Evolutionary conservation across 768 basidiomycete species (phyloP), one percentile per base, ranked within the genome.

Genomic region (Agaricus blazei): DNA sequence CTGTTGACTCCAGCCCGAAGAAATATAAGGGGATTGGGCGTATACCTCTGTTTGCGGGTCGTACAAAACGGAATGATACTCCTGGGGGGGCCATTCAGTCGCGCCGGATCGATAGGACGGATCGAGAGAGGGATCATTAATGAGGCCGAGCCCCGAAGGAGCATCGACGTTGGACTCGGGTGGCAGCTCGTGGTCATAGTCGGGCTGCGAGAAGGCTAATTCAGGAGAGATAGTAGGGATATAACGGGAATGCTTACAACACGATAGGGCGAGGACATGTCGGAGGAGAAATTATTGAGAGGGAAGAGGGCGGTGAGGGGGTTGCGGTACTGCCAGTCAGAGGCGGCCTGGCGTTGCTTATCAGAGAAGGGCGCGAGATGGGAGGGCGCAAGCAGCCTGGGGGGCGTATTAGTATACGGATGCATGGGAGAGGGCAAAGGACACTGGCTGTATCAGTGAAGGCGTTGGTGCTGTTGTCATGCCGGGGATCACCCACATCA

Each of bases 401-500:
- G 48, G 42, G 41, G 38, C 31, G 31, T 56, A 50, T 56, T 26
- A 56, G 54, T 45, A 36, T n/a, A 12, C 7, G 48, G 44, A 15
- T 27, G 37, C 36, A 44, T 28, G 31, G 26, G 38, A 43, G 46
- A 11, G 34, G 8, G 47, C 44, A 31, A 24, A 42, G 27, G 26
- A 48, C 47, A 50, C 54, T 43, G 41, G 50, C 54, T 50, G 48
- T 50, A 56, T 49, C 44, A 44, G 54, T 44, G 54, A 34, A 34
- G 34, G 28, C 27, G 54, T 61, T 51, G 58, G 58, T 51, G 59
- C 55, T 54, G 63, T 59, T 58, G 62, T 43, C 52, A 59, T 52
- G 58, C 56, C 58, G 51, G 59, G 58, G 54, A 60, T 56, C 47
- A 48, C 24, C 51, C 56, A 41, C 52, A 52, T 62, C 52, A 56